Evolutionary conservation across 2,329 filamentous ascomycete species (phyloP).

Genomic region (Geosmithia morbida): DNA sequence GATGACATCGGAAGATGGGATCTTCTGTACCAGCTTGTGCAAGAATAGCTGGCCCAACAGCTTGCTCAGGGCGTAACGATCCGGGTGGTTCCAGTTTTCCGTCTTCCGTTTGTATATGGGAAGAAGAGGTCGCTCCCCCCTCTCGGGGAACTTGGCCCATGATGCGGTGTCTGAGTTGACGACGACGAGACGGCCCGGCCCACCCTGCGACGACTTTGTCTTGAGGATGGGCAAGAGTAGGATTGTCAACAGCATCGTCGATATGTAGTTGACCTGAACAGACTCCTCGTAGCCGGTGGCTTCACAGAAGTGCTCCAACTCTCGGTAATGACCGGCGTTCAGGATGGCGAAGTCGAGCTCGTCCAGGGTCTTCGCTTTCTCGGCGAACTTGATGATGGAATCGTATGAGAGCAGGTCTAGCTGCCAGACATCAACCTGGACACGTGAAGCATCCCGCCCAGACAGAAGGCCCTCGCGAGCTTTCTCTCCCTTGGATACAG

Average conservation of each 20-base stretch:
- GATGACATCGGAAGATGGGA: slow-evolving; percentile 1
- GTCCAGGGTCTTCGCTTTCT: slow-evolving; percentile 13
- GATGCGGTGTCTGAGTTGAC: slow-evolving; percentile 11
- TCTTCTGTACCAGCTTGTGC: slow-evolving; percentile 1
- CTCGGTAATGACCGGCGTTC: slow-evolving; percentile 22
- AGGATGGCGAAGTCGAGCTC: slow-evolving; percentile 28
- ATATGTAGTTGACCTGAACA: slow-evolving; percentile 25
- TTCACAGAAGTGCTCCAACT: slow-evolving; percentile 7
- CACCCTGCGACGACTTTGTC: slow-evolving; percentile 1
- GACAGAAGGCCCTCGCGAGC: slow-evolving; percentile 17
- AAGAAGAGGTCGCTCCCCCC: background rate
- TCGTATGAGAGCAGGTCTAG: slow-evolving; percentile 27
- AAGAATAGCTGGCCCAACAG: slow-evolving; percentile 1
- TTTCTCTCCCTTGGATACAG: slow-evolving; percentile 18
- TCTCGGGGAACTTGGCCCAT: slow-evolving; percentile 6
- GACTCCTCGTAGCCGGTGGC: slow-evolving; percentile 21
- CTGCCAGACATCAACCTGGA: slow-evolving; percentile 25
- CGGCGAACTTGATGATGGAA: slow-evolving; percentile 23
- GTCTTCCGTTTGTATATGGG: background rate
- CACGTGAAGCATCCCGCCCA: slow-evolving; percentile 9
- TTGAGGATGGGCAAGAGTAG: slow-evolving; percentile 15
- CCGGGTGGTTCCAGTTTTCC: background rate
- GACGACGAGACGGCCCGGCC: slow-evolving; percentile 8
- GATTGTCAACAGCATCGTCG: slow-evolving; percentile 15
- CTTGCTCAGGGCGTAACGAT: background rate